phyloP scores from a whole-genome alignment of 2,329 filamentous ascomycete genomes.

The Exophiala sideris region DNA sequence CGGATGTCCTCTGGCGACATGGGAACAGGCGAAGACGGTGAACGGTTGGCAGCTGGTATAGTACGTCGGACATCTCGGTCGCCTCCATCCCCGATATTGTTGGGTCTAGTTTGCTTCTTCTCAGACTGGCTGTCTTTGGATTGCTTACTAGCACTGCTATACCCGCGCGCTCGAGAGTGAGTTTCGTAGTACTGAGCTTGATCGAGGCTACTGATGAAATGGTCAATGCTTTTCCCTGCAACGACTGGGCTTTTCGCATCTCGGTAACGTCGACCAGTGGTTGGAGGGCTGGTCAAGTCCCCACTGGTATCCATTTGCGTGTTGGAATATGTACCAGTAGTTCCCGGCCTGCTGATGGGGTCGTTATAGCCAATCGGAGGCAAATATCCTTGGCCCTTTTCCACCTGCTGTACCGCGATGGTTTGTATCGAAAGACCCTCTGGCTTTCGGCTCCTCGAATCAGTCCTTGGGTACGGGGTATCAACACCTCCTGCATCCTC shows the following conservation, averaged over 20 bases:
- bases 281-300: constrained; percentile 33
- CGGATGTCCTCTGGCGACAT: constrained; percentile 86
- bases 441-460: constrained; percentile 75
- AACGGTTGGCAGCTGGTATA: constrained; percentile 74
- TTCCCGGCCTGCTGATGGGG: constrained; percentile 30
- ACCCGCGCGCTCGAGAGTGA: constrained; percentile 48
- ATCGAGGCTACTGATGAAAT: constrained; percentile 83
- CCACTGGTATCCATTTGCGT: constrained; percentile 33
- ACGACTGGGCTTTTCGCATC: constrained; percentile 53
- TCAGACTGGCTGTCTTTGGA: constrained; percentile 42
- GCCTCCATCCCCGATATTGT: constrained; percentile 63
- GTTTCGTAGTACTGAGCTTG: constrained; percentile 64
- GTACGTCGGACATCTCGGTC: constrained; percentile 64
- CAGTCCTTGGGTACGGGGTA: constrained; percentile 52
- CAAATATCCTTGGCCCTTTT: constrained; percentile 47
- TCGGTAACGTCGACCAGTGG: constrained; percentile 45
- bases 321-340: constrained; percentile 26
- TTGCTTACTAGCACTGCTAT: constrained; percentile 33
- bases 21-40: constrained; percentile 85
- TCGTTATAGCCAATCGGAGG: constrained; percentile 33
- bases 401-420: constrained; percentile 51
- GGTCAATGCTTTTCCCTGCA: constrained; percentile 67
- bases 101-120: constrained; percentile 41
- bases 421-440: constrained; percentile 66
- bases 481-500: constrained; percentile 51